Evolutionary conservation across 192 early-diverging fungal genomes (phyloP).

Genomic region (Umbelopsis ramanniana): DNA sequence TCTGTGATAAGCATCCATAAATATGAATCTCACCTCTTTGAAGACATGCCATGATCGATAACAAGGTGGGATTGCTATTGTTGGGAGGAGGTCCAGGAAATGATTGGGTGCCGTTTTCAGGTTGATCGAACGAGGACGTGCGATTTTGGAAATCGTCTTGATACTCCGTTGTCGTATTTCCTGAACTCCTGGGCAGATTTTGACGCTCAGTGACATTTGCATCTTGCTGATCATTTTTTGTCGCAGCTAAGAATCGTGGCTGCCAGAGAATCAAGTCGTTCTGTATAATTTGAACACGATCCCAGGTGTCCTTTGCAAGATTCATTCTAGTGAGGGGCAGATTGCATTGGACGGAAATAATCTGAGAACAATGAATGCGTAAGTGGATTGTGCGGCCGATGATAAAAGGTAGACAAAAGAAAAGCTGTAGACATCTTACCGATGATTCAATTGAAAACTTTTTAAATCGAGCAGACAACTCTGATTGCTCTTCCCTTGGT

Average conservation of each 20-base stretch:
- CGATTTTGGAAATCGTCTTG: background rate
- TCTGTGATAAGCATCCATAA: background rate
- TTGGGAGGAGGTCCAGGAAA: background rate
- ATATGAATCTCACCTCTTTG: background rate
- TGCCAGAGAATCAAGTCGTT: slow-evolving; percentile 52
- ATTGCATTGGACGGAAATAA: slow-evolving; percentile 46
- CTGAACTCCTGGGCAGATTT: background rate
- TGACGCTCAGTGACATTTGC: too few relatives aligned
- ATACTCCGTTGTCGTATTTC: background rate
- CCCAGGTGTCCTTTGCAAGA: slow-evolving; percentile 41
- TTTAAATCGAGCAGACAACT: slow-evolving; percentile 57
- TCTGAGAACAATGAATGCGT: slow-evolving; percentile 25
- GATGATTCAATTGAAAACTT: slow-evolving; percentile 60
- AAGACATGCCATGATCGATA: slow-evolving; percentile 4
- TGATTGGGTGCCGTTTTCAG: background rate
- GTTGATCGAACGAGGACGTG: too few relatives aligned
- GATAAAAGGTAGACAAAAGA: background rate
- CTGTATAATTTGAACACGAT: slow-evolving; percentile 45
- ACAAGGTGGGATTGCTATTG: background rate
- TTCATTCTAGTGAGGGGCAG: slow-evolving; percentile 42
- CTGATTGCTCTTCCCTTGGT: slow-evolving; percentile 59
- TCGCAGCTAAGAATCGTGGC: slow-evolving; percentile 25
- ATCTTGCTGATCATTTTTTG: slow-evolving; percentile 2
- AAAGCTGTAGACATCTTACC: slow-evolving; percentile 44
- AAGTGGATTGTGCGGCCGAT: background rate